phyloP scores from a whole-genome alignment of 331 rosid species.

The Malus hybrid region DNA sequence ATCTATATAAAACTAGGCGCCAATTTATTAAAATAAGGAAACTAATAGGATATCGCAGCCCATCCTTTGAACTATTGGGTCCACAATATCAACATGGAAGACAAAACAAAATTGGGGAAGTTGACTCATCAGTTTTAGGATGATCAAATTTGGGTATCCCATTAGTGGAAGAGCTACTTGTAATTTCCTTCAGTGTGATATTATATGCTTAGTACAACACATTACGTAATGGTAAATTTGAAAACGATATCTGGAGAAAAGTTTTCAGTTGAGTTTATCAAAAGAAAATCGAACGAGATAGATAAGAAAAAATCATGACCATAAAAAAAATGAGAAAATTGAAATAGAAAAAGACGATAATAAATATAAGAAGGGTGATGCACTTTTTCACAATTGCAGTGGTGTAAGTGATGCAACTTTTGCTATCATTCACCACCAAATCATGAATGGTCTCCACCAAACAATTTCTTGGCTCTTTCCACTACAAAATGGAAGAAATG shows the following conservation, averaged over 20 bases:
- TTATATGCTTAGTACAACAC: too few relatives aligned
- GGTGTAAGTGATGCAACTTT: not conserved
- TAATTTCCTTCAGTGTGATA: too few relatives aligned
- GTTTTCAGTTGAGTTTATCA: too few relatives aligned
- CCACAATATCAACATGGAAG: not conserved
- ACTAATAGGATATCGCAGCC: not conserved
- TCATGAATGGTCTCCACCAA: not conserved
- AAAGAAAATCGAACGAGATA: too few relatives aligned
- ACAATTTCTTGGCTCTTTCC: not conserved
- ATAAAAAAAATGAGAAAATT: not conserved
- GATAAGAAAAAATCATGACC: not conserved
- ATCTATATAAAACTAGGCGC: not conserved
- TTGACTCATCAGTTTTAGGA: not conserved
- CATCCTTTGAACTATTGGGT: not conserved
- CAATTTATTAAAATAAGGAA: not conserved
- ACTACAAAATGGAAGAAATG: too few relatives aligned
- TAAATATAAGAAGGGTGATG: not conserved
- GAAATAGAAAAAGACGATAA: not conserved
- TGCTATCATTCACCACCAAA: constrained; percentile 6
- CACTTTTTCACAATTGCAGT: not conserved
- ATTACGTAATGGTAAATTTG: too few relatives aligned
- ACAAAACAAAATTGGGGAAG: not conserved
- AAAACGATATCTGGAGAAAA: too few relatives aligned
- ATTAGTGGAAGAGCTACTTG: too few relatives aligned
- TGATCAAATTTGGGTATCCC: not conserved